Percentiles rank a stretch among this genome's conserved stretches.
Evolutionary conservation across 371 early-diverging fungal genomes (phyloP).

Genomic region (Dinochytrium kinnereticum): DNA sequence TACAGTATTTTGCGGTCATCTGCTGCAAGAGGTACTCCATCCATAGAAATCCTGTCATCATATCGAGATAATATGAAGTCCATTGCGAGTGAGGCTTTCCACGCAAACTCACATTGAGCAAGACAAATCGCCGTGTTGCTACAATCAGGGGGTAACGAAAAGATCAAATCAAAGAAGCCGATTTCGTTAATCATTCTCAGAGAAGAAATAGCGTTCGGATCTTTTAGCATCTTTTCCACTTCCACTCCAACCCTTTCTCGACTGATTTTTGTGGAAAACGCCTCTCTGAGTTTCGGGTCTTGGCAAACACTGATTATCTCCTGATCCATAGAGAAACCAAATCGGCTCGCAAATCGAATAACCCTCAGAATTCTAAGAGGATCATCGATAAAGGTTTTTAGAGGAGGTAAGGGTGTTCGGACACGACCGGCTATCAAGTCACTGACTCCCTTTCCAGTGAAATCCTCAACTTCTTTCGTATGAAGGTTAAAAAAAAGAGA

Average conservation of each 20-base stretch:
- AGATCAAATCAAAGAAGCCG: constrained; percentile 20
- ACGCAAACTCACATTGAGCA: neutral
- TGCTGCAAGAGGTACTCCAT: neutral
- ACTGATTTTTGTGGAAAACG: constrained; percentile 87
- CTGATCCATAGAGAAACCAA: constrained; percentile 78
- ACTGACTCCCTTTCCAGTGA: constrained; percentile 76
- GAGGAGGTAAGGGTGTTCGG: constrained; percentile 93
- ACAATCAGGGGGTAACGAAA: neutral
- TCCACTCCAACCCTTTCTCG: constrained; percentile 96
- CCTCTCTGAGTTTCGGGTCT: constrained; percentile 46
- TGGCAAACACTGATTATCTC: constrained; percentile 67
- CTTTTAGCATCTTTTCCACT: constrained; percentile 88
- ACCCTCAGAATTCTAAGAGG: constrained; percentile 97
- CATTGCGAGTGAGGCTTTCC: neutral
- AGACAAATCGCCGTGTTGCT: neutral
- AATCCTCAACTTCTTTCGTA: constrained; percentile 90
- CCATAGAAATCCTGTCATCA: neutral
- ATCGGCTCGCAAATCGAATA: constrained; percentile 94
- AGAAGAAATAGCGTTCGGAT: constrained; percentile 43
- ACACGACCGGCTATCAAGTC: constrained; percentile 77
- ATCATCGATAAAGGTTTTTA: constrained; percentile 95
- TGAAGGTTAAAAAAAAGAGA: constrained; percentile 98
- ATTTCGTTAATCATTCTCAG: constrained; percentile 38
- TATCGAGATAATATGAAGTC: neutral
- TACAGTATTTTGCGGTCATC: constrained; percentile 32